Evolutionary conservation across 768 basidiomycete genomes (phyloP).

Genomic region (Leccinum incarnatum): DNA sequence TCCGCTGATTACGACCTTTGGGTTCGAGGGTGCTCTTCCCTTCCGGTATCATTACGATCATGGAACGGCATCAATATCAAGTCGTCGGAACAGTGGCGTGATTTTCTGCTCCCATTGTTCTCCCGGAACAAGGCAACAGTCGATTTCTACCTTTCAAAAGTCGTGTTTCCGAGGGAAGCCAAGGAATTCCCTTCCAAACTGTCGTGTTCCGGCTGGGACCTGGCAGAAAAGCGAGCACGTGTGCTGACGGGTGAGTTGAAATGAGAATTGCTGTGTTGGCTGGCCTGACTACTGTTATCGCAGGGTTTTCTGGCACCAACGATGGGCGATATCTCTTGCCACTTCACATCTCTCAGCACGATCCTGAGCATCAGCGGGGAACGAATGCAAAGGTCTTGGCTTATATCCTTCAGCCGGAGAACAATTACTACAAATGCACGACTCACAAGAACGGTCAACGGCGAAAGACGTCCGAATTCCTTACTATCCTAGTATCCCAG

Average conservation of each 20-base stretch:
- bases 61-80: conserved; percentile 27
- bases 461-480: conserved; percentile 15
- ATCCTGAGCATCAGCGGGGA: conserved; percentile 28
- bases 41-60: conserved; percentile 20
- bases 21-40: conserved; percentile 17
- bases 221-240: conserved; percentile 26
- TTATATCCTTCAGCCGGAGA: conserved; percentile 29
- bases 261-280: not conserved
- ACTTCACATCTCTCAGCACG: conserved; percentile 30
- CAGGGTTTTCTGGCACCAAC: conserved; percentile 41
- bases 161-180: conserved; percentile 39
- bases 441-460: conserved; percentile 12
- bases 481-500: conserved; percentile 35
- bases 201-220: conserved; percentile 37
- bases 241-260: conserved; percentile 16
- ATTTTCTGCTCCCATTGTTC: conserved; percentile 30
- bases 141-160: conserved; percentile 36
- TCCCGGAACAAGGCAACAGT: conserved; percentile 28
- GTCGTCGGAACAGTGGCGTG: conserved; percentile 26
- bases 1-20: conserved; percentile 31
- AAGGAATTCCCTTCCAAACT: conserved; percentile 36
- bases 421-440: conserved; percentile 17
- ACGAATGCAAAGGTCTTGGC: conserved; percentile 45
- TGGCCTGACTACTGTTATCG: conserved; percentile 3
- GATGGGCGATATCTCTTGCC: conserved; percentile 40